Evolutionary conservation across 345 rosid genomes (phyloP).

Genomic region (Salix caprea): DNA sequence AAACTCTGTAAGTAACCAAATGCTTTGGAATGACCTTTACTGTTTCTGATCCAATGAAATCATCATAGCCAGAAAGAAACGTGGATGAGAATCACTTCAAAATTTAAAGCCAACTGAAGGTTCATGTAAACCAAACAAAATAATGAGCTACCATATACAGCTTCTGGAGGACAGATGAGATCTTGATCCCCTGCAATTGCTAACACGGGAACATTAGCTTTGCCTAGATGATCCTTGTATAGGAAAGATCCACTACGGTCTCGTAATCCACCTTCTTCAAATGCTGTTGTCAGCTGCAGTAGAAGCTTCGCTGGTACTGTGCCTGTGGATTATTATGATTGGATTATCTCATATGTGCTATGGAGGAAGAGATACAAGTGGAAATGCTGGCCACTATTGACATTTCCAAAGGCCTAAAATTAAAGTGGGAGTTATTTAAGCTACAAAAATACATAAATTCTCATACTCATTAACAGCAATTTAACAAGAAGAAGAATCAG

Average conservation of each 20-base stretch:
- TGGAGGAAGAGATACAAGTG: not conserved
- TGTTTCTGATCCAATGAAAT: conserved; percentile 53
- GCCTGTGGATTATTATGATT: conserved; percentile 36
- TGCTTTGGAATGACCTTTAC: conserved; percentile 59
- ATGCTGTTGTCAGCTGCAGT: conserved; percentile 62
- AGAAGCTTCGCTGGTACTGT: conserved; percentile 70
- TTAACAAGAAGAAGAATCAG: not conserved
- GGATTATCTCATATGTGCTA: not conserved
- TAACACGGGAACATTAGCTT: conserved; percentile 65
- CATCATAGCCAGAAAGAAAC: not conserved
- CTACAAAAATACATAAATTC: too few relatives aligned
- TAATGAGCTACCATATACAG: conserved; percentile 58
- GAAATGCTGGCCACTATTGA: not conserved
- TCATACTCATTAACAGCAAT: not conserved
- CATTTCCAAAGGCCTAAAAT: not conserved
- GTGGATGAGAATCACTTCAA: not conserved
- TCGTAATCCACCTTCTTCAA: conserved; percentile 54
- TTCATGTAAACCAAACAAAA: not conserved
- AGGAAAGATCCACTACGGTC: conserved; percentile 54
- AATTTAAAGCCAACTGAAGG: not conserved
- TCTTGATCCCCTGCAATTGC: conserved; percentile 86
- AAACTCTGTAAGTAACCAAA: conserved; percentile 55
- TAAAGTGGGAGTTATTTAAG: not conserved
- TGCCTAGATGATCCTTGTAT: conserved; percentile 64
- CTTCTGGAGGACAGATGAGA: conserved; percentile 74